These are phyloP conservation scores for Pestalotiopsis sp. DNA, from an alignment of 2,329 filamentous ascomycete genomes.

Conservation along the genomic window DNA sequence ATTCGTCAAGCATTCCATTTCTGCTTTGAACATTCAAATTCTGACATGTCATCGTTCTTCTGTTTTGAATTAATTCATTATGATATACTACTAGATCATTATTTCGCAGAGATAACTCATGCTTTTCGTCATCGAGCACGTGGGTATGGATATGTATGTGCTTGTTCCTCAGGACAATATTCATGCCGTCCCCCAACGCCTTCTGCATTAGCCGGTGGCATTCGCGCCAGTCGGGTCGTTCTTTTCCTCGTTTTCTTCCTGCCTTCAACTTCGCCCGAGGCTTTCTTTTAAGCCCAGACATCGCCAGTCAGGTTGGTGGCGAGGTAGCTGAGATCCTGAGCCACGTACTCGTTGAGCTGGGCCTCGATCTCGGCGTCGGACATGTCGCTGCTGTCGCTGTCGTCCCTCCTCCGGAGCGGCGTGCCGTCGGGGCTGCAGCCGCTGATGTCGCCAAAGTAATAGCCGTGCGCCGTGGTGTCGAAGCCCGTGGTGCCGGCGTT, in stretches of 20 bases:
- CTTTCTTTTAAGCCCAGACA: slow-evolving; percentile 8
- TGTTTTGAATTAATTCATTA: slow-evolving; percentile 2
- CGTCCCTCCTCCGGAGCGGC: slow-evolving; percentile 23
- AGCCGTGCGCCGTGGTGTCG: slow-evolving; percentile 46
- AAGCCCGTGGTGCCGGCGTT: slow-evolving; percentile 53
- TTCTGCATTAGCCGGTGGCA: neutral
- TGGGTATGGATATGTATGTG: neutral
- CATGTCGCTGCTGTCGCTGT: slow-evolving; percentile 18
- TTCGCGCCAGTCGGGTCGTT: no score
- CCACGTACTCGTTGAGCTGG: slow-evolving; percentile 26
- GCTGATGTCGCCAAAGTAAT: slow-evolving; percentile 51
- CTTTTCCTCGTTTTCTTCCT: neutral
- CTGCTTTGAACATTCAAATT: neutral
- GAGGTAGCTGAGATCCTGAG: slow-evolving; percentile 25
- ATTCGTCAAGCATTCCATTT: neutral
- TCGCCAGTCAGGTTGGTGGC: slow-evolving; percentile 4
- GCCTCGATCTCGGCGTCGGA: slow-evolving; percentile 26
- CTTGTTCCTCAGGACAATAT: neutral
- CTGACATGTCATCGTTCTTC: neutral
- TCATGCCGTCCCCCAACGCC: neutral
- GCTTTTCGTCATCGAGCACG: neutral
- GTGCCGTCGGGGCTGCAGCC: slow-evolving; percentile 38
- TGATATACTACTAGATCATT: slow-evolving; percentile 4
- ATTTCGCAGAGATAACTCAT: neutral
- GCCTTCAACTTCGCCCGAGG: neutral